Evolutionary conservation across 2,329 filamentous ascomycete species (phyloP).

Genomic region (Clarireedia monteithiana): DNA sequence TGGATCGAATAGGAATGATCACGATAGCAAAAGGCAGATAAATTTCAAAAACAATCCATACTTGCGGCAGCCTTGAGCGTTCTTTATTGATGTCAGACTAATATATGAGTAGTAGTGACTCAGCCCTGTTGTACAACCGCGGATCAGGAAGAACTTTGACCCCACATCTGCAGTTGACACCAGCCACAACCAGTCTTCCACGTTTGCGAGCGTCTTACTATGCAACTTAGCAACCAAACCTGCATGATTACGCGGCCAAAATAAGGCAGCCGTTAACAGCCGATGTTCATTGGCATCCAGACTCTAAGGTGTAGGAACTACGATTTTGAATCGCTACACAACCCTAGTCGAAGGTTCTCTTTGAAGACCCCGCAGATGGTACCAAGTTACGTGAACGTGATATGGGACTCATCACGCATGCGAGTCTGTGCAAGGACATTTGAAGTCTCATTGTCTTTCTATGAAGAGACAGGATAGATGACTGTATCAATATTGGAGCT

Average conservation of each 20-base stretch:
- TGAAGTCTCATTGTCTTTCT: neutral
- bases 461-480: too few relatives aligned
- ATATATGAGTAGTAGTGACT: neutral
- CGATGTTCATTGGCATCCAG: constrained; percentile 1
- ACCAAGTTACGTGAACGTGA: neutral
- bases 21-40: too few relatives aligned
- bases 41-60: neutral
- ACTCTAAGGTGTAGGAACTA: neutral
- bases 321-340: too few relatives aligned
- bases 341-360: too few relatives aligned
- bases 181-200: neutral
- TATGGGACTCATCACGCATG: too few relatives aligned
- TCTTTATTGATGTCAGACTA: neutral
- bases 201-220: neutral
- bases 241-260: constrained; percentile 4
- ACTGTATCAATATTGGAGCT: constrained; percentile 22
- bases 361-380: neutral
- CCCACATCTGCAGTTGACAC: neutral
- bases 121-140: neutral
- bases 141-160: neutral
- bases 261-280: neutral
- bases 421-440: too few relatives aligned
- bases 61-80: neutral
- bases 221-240: neutral
- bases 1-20: neutral